These are phyloP conservation scores for Elaeagnus macrophylla DNA, from an alignment of 306 rosid species.

Conservation along the genomic window DNA sequence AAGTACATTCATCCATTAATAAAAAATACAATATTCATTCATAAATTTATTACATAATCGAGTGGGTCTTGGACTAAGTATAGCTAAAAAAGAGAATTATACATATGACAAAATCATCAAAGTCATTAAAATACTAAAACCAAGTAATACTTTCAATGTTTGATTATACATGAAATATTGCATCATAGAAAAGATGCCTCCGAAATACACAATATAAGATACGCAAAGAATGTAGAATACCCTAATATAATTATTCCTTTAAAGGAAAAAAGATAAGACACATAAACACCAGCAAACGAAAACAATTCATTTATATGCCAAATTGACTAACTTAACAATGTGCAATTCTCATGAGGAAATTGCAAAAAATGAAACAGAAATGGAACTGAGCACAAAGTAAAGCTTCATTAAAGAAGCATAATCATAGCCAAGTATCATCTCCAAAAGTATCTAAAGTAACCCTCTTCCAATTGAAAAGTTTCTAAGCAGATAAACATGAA, in stretches of 20 bases:
- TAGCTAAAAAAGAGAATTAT: not conserved
- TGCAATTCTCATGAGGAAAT: not conserved
- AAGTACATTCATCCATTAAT: not conserved
- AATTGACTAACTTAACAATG: not conserved
- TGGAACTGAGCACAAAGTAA: not conserved
- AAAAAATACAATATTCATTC: not conserved
- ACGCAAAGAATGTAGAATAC: too few relatives aligned
- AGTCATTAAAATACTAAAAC: too few relatives aligned
- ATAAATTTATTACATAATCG: not conserved
- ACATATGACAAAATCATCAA: too few relatives aligned
- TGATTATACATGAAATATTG: too few relatives aligned
- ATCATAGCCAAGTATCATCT: not conserved
- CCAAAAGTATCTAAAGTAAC: not conserved
- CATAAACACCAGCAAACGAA: slow-evolving; percentile 2
- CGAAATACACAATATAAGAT: too few relatives aligned
- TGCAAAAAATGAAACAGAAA: not conserved
- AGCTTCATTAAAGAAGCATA: not conserved
- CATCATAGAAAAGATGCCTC: too few relatives aligned
- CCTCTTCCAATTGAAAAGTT: too few relatives aligned
- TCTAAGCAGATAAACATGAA: too few relatives aligned
- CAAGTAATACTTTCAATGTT: too few relatives aligned
- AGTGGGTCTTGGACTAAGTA: not conserved
- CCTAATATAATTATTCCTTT: not conserved
- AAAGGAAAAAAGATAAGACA: not conserved
- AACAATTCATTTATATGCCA: not conserved